Conservation (phyloP, 495 filamentous ascomycete genomes). For the Neurospora terricola region DNA sequence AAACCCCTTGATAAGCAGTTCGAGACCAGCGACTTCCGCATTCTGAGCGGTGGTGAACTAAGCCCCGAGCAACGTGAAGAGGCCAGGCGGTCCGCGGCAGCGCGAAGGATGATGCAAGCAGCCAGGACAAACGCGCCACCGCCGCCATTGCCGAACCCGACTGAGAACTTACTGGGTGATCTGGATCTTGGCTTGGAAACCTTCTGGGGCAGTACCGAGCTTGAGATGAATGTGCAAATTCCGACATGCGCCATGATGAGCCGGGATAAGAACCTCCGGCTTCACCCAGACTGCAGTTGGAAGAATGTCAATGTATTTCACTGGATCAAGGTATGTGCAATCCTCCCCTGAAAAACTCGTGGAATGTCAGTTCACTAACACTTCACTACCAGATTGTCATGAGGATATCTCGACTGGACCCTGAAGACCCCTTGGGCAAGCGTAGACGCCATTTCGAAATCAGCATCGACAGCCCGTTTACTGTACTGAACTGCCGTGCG, state of each 20-base stretch:
- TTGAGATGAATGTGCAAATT: slow-evolving; percentile 93
- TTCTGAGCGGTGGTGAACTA: slow-evolving; percentile 71
- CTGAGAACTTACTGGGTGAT: slow-evolving; percentile 74
- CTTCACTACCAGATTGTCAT: slow-evolving; percentile 67
- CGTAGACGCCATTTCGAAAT: slow-evolving; percentile 96
- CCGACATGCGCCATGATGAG: slow-evolving; percentile 88
- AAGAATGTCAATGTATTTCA: slow-evolving; percentile 94
- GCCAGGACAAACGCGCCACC: slow-evolving; percentile 19
- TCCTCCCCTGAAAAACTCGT: neutral
- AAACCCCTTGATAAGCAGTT: slow-evolving; percentile 67
- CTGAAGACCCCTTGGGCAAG: slow-evolving; percentile 59
- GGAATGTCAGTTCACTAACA: slow-evolving; percentile 12
- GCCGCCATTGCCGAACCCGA: slow-evolving; percentile 34
- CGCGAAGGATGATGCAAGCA: slow-evolving; percentile 30
- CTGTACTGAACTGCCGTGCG: slow-evolving; percentile 88
- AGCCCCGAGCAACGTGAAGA: slow-evolving; percentile 31
- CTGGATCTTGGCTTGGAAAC: slow-evolving; percentile 52
- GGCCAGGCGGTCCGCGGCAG: slow-evolving; percentile 29
- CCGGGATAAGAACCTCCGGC: slow-evolving; percentile 57
- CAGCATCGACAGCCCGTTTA: slow-evolving; percentile 95
- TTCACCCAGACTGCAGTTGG: slow-evolving; percentile 94
- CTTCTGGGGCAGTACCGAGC: slow-evolving; percentile 78
- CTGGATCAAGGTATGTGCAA: slow-evolving; percentile 86
- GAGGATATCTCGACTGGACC: slow-evolving; percentile 82
- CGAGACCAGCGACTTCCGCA: slow-evolving; percentile 65